phyloP scores from a whole-genome alignment of 139 green algal genomes.

The Helicosporidium sp. region DNA sequence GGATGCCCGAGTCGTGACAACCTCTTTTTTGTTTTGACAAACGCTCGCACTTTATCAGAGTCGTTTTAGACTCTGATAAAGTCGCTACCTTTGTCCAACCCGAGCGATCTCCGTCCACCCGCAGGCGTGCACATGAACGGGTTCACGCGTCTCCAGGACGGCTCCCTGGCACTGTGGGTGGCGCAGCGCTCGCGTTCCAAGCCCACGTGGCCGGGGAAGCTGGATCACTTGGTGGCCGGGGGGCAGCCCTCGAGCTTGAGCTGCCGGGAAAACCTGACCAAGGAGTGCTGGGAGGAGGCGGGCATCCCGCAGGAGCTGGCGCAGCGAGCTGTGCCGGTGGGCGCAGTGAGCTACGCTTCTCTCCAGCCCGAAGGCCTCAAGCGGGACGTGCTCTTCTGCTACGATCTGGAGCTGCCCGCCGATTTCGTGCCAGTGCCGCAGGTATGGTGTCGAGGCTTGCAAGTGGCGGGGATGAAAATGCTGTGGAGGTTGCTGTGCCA shows the following conservation, averaged over 20 bases:
- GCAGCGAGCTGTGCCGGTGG: slow-evolving; percentile 14
- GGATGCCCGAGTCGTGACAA: not conserved
- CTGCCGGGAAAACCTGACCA: slow-evolving; percentile 63
- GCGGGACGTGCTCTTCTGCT: slow-evolving; percentile 59
- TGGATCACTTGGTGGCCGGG: slow-evolving; percentile 88
- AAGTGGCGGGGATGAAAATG: too few relatives aligned
- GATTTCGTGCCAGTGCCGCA: slow-evolving; percentile 57
- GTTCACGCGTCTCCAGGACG: slow-evolving; percentile 34
- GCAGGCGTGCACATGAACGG: slow-evolving; percentile 79
- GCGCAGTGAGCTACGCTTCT: slow-evolving; percentile 31
- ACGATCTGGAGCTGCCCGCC: slow-evolving; percentile 66
- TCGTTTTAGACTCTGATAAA: not conserved
- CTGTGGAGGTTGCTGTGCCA: too few relatives aligned
- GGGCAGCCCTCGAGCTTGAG: slow-evolving; percentile 60
- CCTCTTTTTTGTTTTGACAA: not conserved
- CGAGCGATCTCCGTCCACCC: not conserved
- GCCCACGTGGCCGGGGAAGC: slow-evolving; percentile 71
- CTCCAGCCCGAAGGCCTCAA: slow-evolving; percentile 40
- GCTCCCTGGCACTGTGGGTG: slow-evolving; percentile 65
- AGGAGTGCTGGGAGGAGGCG: slow-evolving; percentile 89
- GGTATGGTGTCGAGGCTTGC: too few relatives aligned
- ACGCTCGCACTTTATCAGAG: too few relatives aligned
- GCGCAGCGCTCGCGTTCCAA: slow-evolving; percentile 50
- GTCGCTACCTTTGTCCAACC: not conserved
- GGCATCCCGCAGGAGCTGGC: slow-evolving; percentile 54